Percentiles rank a stretch among this genome's conserved stretches.
Conservation (phyloP, 495 filamentous ascomycete genomes). For the Ascodesmis nigricans region DNA sequence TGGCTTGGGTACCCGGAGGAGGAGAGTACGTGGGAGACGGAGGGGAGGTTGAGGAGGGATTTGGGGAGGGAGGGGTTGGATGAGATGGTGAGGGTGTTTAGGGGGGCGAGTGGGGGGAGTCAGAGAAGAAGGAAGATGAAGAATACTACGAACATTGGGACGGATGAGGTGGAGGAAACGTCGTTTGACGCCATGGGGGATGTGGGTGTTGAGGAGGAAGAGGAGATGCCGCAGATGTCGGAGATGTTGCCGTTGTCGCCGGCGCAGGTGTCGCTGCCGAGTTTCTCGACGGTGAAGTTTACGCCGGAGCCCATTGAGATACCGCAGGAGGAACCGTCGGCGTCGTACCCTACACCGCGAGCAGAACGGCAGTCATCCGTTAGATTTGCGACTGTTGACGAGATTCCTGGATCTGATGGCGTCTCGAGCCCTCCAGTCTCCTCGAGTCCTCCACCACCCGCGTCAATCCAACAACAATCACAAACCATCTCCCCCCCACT, state of each 20-base stretch:
- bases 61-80: slow-evolving; percentile 8
- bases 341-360: too few relatives aligned
- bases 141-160: slow-evolving; percentile 1
- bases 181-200: background rate
- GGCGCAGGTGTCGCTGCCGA: background rate
- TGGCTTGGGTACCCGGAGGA: slow-evolving; percentile 12
- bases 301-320: too few relatives aligned
- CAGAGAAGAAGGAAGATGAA: background rate
- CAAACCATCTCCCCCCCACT: background rate
- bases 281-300: too few relatives aligned
- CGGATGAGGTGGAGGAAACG: background rate
- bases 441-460: background rate
- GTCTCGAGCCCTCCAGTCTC: background rate
- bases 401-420: too few relatives aligned
- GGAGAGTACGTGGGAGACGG: slow-evolving; percentile 15
- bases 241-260: background rate
- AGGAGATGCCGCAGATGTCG: background rate
- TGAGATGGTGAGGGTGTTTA: slow-evolving; percentile 8
- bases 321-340: too few relatives aligned
- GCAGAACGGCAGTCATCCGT: too few relatives aligned
- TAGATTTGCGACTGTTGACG: too few relatives aligned
- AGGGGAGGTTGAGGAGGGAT: slow-evolving; percentile 6
- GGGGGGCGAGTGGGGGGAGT: slow-evolving; percentile 5
- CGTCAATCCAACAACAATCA: too few relatives aligned
- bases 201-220: background rate